Base-by-base conservation (phyloP, 352 stramenopile genomes). In the Pythium scleroteichum region DNA sequence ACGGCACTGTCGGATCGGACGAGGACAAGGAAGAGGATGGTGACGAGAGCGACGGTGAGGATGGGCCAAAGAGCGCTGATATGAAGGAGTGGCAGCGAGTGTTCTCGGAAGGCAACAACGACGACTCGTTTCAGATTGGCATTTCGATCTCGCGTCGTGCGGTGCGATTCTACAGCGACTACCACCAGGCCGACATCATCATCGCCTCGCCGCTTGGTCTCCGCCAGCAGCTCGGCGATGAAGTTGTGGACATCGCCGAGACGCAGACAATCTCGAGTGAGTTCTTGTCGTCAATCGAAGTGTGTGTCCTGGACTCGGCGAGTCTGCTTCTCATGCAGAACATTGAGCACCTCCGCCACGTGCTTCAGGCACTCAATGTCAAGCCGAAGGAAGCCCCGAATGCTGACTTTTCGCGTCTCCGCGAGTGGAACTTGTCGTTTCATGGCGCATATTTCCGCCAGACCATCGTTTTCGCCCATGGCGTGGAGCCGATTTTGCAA, bases 311-410 rank as follows among this genome's bases (percentile, higher is more conserved):
- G 3, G 84, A 93, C 64, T 93, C 81, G 14, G 82, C 76, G 19
- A 93, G 79, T 62, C 63, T 93, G 4, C 75, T 93, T 60, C 53
- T 82, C 0, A 93, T 93, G 84, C 84, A 93, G 60, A 93, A 93
- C 64, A 60, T 93, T 26, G 84, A 93, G 20, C 84, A 93, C 56
- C 42, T 93, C 50, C 84, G 81, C 1, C 68, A 73, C 17, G 71
- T 93, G 6, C 51, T 93, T 33, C 78, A 76, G 12, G 79, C 82
- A 0, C 64, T 79, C 6, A 93, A 93, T 46, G 52, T 86, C 8
- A 79, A 76, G 54, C 82, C 82, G 3, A 85, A 83, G 45, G 79
- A 90, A 58, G 84, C 84, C 0, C 84, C 79, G 4, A 58, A 87
- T 40, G 84, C 84, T 14, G 84, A 93, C 54, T 93, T 93, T 68